A percentile compares a stretch with the other conserved stretches of the same genome.
Conservation (phyloP, 305 asterid species). For the Fraxinus floribunda region DNA sequence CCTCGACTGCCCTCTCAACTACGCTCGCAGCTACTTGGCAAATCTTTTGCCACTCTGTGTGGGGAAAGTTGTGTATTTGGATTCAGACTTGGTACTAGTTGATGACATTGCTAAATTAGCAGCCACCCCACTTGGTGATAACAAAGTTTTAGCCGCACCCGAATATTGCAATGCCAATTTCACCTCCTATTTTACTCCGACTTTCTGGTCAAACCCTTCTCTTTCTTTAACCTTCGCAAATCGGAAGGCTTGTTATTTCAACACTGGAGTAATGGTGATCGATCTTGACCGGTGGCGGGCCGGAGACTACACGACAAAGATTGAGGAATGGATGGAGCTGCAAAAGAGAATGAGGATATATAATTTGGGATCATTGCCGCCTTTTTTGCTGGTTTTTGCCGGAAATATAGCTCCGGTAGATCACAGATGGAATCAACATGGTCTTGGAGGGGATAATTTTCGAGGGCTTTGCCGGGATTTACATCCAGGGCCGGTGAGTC, state of each 20-base stretch:
- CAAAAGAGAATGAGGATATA: not conserved
- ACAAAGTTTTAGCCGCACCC: constrained; percentile 39
- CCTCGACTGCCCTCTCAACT: constrained; percentile 49
- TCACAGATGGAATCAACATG: not conserved
- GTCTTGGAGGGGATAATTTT: not conserved
- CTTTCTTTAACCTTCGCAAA: not conserved
- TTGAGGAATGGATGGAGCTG: not conserved
- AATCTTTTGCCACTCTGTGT: constrained; percentile 42
- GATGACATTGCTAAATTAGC: constrained; percentile 49
- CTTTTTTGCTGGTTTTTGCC: not conserved
- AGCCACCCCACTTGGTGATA: constrained; percentile 32
- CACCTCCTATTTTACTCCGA: not conserved
- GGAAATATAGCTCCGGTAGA: not conserved
- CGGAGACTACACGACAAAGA: not conserved
- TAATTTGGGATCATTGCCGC: not conserved
- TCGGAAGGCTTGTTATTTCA: not conserved
- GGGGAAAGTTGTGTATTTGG: constrained; percentile 38
- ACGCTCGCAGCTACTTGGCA: constrained; percentile 49
- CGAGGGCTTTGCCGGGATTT: not conserved
- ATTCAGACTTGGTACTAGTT: constrained; percentile 45
- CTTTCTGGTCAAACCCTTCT: not conserved
- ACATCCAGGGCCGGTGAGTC: not conserved
- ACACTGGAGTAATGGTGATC: not conserved
- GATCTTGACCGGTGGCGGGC: not conserved
- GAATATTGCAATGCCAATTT: not conserved